Evolutionary conservation across 2,329 filamentous ascomycete genomes (phyloP), one percentile per base, ranked within the genome.

Genomic region (Cyphellophora europaea): DNA sequence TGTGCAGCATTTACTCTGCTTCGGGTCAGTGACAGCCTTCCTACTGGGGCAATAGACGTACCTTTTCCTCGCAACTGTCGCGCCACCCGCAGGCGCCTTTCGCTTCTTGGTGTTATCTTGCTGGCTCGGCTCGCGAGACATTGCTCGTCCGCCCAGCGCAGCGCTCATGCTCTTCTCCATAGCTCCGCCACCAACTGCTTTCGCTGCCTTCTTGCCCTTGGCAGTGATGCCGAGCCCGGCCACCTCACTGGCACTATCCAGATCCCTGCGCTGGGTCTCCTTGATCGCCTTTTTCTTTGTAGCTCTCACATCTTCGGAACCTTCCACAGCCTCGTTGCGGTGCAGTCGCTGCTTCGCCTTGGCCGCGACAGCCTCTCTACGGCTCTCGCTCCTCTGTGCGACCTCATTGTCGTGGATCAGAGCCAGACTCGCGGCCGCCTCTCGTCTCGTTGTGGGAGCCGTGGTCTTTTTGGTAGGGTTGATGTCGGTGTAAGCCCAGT

Each of bases 401-500:
- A 82, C 82, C 56, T 94, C 88, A 21, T 82, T 83, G 34, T 88
- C 87, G 36, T 91, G 72, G 29, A 82, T 71, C 43, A 36, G 33
- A 11, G 39, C 44, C 4, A 42, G 19, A 33, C 35, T 37, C 14
- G 82, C 74, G 8, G 81, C 82, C 14, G 36, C 45, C 54, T 93
- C 84, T 19, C 78, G 77, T 29, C 77, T 71, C 15, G 74, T 66
- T n/a, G 71, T 65, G 3, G 61, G 61, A 36, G 63, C 52, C 10
- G 60, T 60, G 5, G 38, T 28, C 49, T 76, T 77, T 45, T 71
- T 69, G 36, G 66, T 58, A 36, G 77, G 72, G 45, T 89, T 81
- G 53, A 85, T 86, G 50, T 89, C 83, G 13, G 84, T 82, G 56
- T 96, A 96, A 32, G 89, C 91, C 91, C 91, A 98, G 58, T 98